Percentiles rank a stretch among this genome's conserved stretches.
Conservation (phyloP, 139 green algal species). For the Chlamydomonas sp. region DNA sequence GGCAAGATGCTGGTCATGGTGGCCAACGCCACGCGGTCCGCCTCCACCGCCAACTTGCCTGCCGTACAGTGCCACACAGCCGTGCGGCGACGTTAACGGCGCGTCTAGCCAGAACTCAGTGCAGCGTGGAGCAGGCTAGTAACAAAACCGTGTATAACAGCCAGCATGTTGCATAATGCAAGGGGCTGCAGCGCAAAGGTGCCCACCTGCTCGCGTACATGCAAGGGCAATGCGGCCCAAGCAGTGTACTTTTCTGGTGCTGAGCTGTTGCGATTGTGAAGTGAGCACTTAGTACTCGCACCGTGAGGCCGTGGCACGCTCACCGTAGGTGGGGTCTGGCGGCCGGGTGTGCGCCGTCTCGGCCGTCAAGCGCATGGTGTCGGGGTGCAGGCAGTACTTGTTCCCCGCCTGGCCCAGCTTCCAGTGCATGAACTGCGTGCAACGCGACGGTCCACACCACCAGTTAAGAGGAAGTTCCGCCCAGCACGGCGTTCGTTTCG, state of each 20-base stretch:
- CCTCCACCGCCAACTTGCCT: constrained; percentile 38
- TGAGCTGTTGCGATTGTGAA: neutral
- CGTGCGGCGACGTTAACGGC: neutral
- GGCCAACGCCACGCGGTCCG: constrained; percentile 41
- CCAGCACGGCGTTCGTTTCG: too few species aligned
- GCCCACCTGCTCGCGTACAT: too few species aligned
- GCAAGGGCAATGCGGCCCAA: too few species aligned
- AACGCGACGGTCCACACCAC: too few species aligned
- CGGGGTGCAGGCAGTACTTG: constrained; percentile 6
- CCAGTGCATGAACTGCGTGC: constrained; percentile 44
- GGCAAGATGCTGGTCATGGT: constrained; percentile 32
- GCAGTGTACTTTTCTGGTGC: too few species aligned
- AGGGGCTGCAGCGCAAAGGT: too few species aligned
- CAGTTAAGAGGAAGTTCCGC: too few species aligned
- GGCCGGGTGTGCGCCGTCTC: neutral
- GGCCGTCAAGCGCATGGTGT: neutral
- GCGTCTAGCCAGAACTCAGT: neutral
- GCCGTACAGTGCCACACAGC: neutral
- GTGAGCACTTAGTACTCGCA: neutral
- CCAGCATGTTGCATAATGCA: too few species aligned
- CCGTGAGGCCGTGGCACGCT: neutral
- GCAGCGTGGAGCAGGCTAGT: too few species aligned
- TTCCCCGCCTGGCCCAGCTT: constrained; percentile 14
- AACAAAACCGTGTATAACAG: too few species aligned
- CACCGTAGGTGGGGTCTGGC: constrained; percentile 11